Percentiles rank a stretch among this genome's conserved stretches.
phyloP scores from a whole-genome alignment of 768 basidiomycete genomes.

The Cyclocybe cylindracea region DNA sequence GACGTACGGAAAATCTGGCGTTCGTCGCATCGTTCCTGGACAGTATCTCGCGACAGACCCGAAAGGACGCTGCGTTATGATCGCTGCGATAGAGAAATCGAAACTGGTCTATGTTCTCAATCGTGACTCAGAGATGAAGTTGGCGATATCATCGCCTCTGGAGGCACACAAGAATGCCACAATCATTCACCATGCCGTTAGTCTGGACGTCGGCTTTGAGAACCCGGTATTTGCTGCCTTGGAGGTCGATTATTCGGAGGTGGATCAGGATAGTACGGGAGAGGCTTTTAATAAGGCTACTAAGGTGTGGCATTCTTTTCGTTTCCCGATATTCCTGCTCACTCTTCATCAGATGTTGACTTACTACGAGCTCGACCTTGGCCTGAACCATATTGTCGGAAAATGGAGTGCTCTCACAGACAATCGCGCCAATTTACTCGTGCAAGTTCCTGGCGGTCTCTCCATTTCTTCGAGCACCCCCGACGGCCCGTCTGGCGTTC shows the following conservation, averaged over 20 bases:
- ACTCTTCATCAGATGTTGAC: conserved; percentile 76
- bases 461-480: conserved; percentile 89
- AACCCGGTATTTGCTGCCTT: conserved; percentile 96
- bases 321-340: neutral
- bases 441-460: conserved; percentile 98
- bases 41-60: conserved; percentile 96
- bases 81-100: conserved; percentile 91
- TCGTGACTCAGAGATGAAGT: conserved; percentile 92
- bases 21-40: conserved; percentile 93
- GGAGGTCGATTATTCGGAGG: conserved; percentile 95
- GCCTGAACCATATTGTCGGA: conserved; percentile 96
- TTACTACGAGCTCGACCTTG: conserved; percentile 97
- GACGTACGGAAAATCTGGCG: conserved; percentile 95
- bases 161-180: conserved; percentile 96
- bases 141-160: conserved; percentile 96
- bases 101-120: conserved; percentile 99
- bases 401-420: conserved; percentile 99
- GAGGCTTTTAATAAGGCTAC: conserved; percentile 90
- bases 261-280: conserved; percentile 94
- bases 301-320: conserved; percentile 57
- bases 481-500: conserved; percentile 96
- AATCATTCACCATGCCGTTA: conserved; percentile 93
- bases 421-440: conserved; percentile 88
- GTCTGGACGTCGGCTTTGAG: conserved; percentile 97
- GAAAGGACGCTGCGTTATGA: conserved; percentile 94